Evolutionary conservation across 2,329 filamentous ascomycete genomes (phyloP), one percentile per base, ranked within the genome.

Genomic region (Aspergillus felis): DNA sequence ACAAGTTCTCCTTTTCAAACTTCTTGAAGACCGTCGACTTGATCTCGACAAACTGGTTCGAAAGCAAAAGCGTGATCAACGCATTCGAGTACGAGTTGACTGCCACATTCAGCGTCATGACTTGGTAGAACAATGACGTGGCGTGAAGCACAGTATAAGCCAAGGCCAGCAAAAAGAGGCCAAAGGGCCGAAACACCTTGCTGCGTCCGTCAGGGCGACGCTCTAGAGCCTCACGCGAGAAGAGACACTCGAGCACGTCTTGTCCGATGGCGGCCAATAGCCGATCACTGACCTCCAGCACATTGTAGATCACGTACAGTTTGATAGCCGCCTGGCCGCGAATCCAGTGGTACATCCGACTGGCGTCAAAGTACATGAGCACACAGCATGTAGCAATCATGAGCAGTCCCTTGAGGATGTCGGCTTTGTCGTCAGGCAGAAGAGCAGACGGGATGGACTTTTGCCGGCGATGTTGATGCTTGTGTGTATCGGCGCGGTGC

Each of bases 81-180:
- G 94, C 93, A 69, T 99, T 99, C 0, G 92, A 97, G 74, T 99
- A 99, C 0, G 93, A 97, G 74, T 99, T 99, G 66, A 99, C 93
- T 0, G 94, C 94, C 3, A 99, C 95, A 62, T 99, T 99, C 54
- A 99, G 83, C 0, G 94, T 96, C 66, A 99, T 96, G 64, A 97
- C 93, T 70, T 99, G 94, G 73, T 96, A 97, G 75, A 99, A 97
- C 0, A 99, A 80, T 0, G 91, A 87, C 0, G 92, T 87, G 0
- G 93, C 88, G 73, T 99, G 94, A 3, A 90, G 79, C 48, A 95
- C 88, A 57, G 93, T 97, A 77, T 99, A 99, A 0, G 84, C 81
- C 25, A 99, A 80, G 0, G 93, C 89, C 20, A 97, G 83, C 5
- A 92, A 64, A 67, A 99, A 99, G 83, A 99, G 92, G 75, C 90